Evolutionary conservation across 352 stramenopile species (phyloP).

Genomic region (Pythium guiyangense): DNA sequence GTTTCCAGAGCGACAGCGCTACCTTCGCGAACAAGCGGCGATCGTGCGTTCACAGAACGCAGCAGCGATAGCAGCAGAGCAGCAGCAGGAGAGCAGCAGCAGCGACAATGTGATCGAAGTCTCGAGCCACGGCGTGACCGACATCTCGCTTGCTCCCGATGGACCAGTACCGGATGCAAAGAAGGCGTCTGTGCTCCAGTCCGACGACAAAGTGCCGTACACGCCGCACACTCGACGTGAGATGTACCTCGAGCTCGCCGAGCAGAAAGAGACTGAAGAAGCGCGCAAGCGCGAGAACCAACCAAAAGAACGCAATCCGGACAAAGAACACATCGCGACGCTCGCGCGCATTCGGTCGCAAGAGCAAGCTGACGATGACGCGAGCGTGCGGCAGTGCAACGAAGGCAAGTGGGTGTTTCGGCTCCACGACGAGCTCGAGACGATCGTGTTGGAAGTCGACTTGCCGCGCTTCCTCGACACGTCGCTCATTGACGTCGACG

Average conservation of each 20-base stretch:
- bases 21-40: conserved; percentile 27
- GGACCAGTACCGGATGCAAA: conserved; percentile 19
- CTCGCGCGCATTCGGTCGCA: conserved; percentile 29
- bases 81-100: no score
- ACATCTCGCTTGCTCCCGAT: conserved; percentile 26
- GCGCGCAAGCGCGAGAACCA: conserved; percentile 69
- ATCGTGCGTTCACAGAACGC: conserved; percentile 21
- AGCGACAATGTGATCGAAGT: conserved; percentile 45
- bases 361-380: conserved; percentile 30
- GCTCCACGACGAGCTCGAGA: conserved; percentile 47
- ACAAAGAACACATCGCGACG: conserved; percentile 75
- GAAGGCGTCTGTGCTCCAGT: conserved; percentile 37
- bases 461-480: conserved; percentile 88
- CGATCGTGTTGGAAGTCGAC: conserved; percentile 76
- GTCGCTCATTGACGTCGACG: conserved; percentile 92
- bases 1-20: conserved; percentile 38
- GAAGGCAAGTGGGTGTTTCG: conserved; percentile 89
- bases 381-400: conserved; percentile 85
- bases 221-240: conserved; percentile 57
- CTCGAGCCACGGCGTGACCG: conserved; percentile 22
- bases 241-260: conserved; percentile 92
- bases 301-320: conserved; percentile 82
- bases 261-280: conserved; percentile 92
- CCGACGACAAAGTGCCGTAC: conserved; percentile 59
- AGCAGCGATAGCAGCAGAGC: conserved; percentile 12